Evolutionary conservation across 2,329 filamentous ascomycete genomes (phyloP).

Genomic region (Incumbomyces lentus): DNA sequence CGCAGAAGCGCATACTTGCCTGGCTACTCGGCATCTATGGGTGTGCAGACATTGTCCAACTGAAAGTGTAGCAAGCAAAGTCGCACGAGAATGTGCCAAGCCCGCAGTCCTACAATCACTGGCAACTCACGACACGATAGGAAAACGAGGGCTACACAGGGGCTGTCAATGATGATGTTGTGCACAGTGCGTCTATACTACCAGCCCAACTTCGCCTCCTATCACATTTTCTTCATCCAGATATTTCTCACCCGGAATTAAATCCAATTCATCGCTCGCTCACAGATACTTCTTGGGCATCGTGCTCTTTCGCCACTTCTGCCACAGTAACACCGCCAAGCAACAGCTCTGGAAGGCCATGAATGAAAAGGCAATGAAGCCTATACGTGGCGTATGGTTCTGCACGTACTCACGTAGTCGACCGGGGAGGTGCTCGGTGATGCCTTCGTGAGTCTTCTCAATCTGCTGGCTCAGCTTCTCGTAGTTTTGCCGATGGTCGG

Average conservation of each 20-base stretch:
- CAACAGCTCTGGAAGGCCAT: slow-evolving; percentile 65
- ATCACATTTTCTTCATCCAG: background rate
- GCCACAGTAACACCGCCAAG: slow-evolving; percentile 58
- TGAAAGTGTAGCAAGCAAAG: no score
- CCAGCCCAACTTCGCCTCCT: background rate
- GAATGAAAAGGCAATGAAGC: slow-evolving; percentile 58
- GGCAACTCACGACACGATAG: no score
- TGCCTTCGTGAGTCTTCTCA: slow-evolving; percentile 41
- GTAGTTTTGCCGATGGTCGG: slow-evolving; percentile 46
- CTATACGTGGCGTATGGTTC: slow-evolving; percentile 42
- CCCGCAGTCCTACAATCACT: no score
- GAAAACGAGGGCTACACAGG: no score
- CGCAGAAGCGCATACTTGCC: no score
- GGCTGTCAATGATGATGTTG: no score
- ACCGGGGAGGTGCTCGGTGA: slow-evolving; percentile 41
- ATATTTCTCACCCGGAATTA: background rate
- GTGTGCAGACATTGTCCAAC: no score
- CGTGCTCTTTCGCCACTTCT: slow-evolving; percentile 65
- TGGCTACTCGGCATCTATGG: no score
- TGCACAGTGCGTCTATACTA: no score
- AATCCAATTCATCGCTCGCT: slow-evolving; percentile 18
- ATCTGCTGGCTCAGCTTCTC: slow-evolving; percentile 45
- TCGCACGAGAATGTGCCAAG: no score
- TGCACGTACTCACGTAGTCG: slow-evolving; percentile 19
- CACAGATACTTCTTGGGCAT: slow-evolving; percentile 90